phyloP scores from a whole-genome alignment of 257 asterid genomes.

The Fraxinus anomala region DNA sequence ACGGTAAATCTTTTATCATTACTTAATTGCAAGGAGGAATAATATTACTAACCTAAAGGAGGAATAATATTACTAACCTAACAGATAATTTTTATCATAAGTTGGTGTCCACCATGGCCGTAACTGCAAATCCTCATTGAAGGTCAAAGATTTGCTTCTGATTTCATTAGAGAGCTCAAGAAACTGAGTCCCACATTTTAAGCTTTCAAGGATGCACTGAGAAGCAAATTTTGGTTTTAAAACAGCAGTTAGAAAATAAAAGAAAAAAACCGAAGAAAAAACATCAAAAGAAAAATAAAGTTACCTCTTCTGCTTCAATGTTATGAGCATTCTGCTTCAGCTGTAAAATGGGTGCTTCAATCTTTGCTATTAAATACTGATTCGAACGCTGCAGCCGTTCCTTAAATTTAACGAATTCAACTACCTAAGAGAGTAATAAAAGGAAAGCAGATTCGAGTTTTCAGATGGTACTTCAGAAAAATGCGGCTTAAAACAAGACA shows the following conservation, averaged over 20 bases:
- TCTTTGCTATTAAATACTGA: constrained; percentile 79
- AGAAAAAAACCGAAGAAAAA: constrained; percentile 16
- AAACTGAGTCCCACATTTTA: constrained; percentile 68
- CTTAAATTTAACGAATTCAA: constrained; percentile 94
- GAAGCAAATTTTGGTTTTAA: constrained; percentile 13
- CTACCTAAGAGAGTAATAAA: constrained; percentile 50
- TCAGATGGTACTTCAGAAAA: constrained; percentile 22
- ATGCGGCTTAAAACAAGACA: constrained; percentile 17
- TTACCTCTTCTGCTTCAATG: constrained; percentile 81
- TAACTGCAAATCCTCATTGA: constrained; percentile 78
- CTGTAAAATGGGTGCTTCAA: constrained; percentile 83
- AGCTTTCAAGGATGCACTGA: constrained; percentile 65
- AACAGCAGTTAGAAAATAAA: background rate
- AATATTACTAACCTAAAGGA: constrained; percentile 56
- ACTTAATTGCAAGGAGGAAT: constrained; percentile 6
- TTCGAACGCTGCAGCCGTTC: constrained; percentile 77
- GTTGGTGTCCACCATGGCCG: constrained; percentile 99
- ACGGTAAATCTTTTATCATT: background rate
- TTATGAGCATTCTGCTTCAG: constrained; percentile 73
- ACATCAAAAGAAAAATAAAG: background rate
- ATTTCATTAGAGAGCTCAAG: constrained; percentile 80
- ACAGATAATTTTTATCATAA: constrained; percentile 73
- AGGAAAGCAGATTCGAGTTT: constrained; percentile 20
- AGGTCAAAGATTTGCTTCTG: constrained; percentile 65
- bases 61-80: constrained; percentile 53